Evolutionary conservation across 257 asterid species (phyloP).

Genomic region (Petunia axillaris): DNA sequence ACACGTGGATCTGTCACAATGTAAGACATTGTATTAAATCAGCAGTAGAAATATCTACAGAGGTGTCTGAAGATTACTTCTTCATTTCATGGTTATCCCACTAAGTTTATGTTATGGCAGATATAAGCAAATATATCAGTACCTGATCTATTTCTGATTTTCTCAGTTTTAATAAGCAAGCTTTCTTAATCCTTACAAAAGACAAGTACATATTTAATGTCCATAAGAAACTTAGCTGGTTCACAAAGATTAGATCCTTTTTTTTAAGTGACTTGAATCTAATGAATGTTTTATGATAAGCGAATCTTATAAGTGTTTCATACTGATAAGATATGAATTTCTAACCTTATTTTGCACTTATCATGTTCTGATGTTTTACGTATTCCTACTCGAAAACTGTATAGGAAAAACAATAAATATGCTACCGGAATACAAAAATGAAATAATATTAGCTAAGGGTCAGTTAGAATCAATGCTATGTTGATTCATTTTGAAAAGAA

Average conservation of each 20-base stretch:
- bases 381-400: not conserved
- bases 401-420: not conserved
- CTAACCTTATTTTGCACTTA: not conserved
- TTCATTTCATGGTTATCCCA: conserved; percentile 1
- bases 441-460: not conserved
- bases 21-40: conserved; percentile 22
- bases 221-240: not conserved
- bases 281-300: not conserved
- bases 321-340: not conserved
- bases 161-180: not conserved
- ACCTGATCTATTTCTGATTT: not conserved
- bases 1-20: conserved; percentile 75
- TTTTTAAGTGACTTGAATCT: not conserved
- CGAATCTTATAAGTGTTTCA: not conserved
- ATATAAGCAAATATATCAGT: conserved; percentile 8
- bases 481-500: not conserved
- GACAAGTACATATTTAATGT: conserved; percentile 2
- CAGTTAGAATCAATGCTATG: not conserved
- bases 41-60: conserved; percentile 14
- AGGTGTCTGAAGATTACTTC: not conserved
- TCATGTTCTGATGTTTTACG: not conserved
- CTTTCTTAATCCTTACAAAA: not conserved
- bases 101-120: not conserved
- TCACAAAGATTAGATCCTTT: not conserved
- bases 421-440: not conserved